Evolutionary conservation across 768 basidiomycete genomes (phyloP), one percentile per base, ranked within the genome.

Genomic region (Panaeolus papilionaceus): DNA sequence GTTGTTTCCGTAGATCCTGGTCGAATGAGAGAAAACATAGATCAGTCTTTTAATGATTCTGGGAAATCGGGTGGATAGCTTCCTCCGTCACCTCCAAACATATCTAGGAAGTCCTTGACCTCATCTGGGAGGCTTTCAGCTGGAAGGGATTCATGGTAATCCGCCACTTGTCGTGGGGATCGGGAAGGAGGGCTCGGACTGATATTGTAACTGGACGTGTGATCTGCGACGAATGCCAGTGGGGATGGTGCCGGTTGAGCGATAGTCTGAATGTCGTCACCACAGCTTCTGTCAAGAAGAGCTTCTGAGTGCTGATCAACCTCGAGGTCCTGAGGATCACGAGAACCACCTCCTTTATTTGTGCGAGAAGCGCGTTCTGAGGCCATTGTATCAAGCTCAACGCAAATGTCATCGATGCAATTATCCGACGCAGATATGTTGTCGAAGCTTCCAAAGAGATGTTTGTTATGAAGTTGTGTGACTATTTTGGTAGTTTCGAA

Each of bases 31-130:
- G 28, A 58, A 58, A 28, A 37, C 14, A 9, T 6, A 7, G 54
- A 54, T 18, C 63, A 64, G 38, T 70, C 76, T 67, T 76, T 73
- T 65, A 81, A 70, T 11, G 80, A 82, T 74, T 76, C 74, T 6
- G 81, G 82, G 68, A 83, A 85, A 74, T 78, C 76, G 7, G 78
- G 74, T 3, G 83, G 82, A 72, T 80, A 84, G 61, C 82, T 84
- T 47, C 75, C 78, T 7, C 78, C 76, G 28, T 71, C 78, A 26
- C 69, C 72, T 38, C 73, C 79, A 72, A 86, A 83, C 82, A 86
- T 85, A 7, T 77, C 76, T 44, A 71, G 77, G 68, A 86, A 84
- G 23, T 83, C 79, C 70, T 79, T 78, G 16, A 85, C 77, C 38
- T 69, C 80, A 51, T 70, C 71, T 14, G 83, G 83, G 45, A 82